phyloP scores from a whole-genome alignment of 495 filamentous ascomycete species.

The Chaetomium fimeti region DNA sequence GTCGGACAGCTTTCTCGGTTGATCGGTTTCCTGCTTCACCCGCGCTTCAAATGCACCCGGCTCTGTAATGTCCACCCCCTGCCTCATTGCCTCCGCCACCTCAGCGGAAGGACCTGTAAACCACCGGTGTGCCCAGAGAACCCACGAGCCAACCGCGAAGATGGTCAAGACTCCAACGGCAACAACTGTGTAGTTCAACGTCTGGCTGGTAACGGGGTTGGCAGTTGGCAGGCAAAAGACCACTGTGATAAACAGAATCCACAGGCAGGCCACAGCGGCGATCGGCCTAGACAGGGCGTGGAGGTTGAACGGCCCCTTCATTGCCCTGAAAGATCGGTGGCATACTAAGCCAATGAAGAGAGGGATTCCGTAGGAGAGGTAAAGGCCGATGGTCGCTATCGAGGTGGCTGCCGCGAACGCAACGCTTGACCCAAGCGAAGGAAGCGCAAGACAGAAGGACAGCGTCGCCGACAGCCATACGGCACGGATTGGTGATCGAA shows the following conservation, averaged over 20 bases:
- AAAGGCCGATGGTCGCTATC: conserved; percentile 68
- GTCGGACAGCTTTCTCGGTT: background rate
- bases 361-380: conserved; percentile 63
- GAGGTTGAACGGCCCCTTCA: conserved; percentile 61
- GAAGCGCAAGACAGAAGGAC: conserved; percentile 59
- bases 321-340: conserved; percentile 38
- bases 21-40: conserved; percentile 31
- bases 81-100: conserved; percentile 49
- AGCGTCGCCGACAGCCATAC: conserved; percentile 61
- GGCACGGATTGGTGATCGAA: conserved; percentile 55
- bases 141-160: conserved; percentile 35
- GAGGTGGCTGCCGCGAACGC: conserved; percentile 63
- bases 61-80: conserved; percentile 49
- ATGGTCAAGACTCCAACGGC: conserved; percentile 60
- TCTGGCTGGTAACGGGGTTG: conserved; percentile 58
- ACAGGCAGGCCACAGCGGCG: conserved; percentile 50
- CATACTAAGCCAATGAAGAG: conserved; percentile 59
- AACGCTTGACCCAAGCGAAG: conserved; percentile 58
- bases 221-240: conserved; percentile 61
- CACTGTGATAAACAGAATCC: conserved; percentile 60
- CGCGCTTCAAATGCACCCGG: conserved; percentile 49
- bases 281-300: conserved; percentile 53
- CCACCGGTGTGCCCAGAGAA: conserved; percentile 53
- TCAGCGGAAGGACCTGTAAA: conserved; percentile 58
- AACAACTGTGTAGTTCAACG: conserved; percentile 62